Base-by-base conservation (phyloP, 371 early-diverging fungal species). In the Lichtheimia hyalospora region DNA sequence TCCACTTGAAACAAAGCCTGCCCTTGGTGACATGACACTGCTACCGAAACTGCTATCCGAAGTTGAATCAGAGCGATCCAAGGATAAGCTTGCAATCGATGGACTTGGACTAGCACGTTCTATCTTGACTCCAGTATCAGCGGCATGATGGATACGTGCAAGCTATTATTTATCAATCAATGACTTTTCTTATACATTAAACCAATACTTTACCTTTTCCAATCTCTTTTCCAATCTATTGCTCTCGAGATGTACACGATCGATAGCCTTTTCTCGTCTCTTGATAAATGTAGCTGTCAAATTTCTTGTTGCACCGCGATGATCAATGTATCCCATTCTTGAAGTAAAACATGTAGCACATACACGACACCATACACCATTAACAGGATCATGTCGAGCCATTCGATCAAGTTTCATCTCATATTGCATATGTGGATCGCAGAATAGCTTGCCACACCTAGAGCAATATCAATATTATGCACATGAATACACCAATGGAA, bases 191-290 rank as follows among this genome's bases (percentile, higher is more conserved):
- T 21, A 23, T 15, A 16, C n/a, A 23, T 15, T 3, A 16, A 20
- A 0, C 8, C 43, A 2, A 14, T 24, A 56, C n/a, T 50, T 49
- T 51, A 93, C 88, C 68, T 87, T 87, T 68, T 90, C 95, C 54
- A 96, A 71, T 13, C 97, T 79, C 69, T 92, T 90, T 63, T 94
- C 94, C 7, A 95, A 70, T 54, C 92, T 84, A 68, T 94, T 96
- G 15, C 84, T 84, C 55, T 95, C 95, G 52, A 96, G 64, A 60
- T 84, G 83, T 4, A 89, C 83, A 42, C 79, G 76, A 50, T 89
- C 90, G 12, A 88, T 82, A 8, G 79, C 78, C 49, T 71, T 79
- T 40, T 72, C 80, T 52, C 95, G 74, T 56, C 74, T 60, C 41
- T 81, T 82, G 34, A 82, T 59, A 66, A 92, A 93, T 13, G 58